A percentile compares a stretch with the other conserved stretches of the same genome.
phyloP scores from a whole-genome alignment of 2,329 filamentous ascomycete genomes.

The Talaromyces sp. region DNA sequence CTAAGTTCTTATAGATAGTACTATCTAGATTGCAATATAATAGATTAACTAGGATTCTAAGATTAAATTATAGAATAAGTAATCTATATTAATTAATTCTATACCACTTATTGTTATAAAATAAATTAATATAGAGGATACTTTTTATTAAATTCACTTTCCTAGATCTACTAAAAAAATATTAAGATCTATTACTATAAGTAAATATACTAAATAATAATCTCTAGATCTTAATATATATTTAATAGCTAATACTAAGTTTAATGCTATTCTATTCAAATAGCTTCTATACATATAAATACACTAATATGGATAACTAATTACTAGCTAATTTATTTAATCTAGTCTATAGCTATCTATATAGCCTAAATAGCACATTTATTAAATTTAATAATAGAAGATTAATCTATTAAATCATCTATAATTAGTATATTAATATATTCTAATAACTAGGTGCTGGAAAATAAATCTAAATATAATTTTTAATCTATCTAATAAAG shows the following conservation, averaged over 20 bases:
- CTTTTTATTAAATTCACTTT: background rate
- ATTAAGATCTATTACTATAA: conserved; percentile 18
- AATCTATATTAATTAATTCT: background rate
- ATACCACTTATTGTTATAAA: background rate
- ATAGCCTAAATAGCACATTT: background rate
- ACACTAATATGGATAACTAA: background rate
- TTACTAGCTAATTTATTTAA: background rate
- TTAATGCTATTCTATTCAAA: background rate
- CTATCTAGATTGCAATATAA: background rate
- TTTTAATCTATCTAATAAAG: background rate
- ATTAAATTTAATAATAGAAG: background rate
- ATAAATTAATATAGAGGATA: background rate
- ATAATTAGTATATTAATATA: background rate
- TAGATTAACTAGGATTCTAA: background rate
- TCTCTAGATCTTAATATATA: background rate
- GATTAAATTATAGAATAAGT: background rate
- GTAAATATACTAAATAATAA: background rate
- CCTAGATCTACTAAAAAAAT: conserved; percentile 17
- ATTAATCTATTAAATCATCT: background rate
- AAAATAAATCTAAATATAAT: background rate
- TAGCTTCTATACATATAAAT: background rate
- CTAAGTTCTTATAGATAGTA: background rate
- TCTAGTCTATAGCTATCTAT: background rate
- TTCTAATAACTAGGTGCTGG: background rate
- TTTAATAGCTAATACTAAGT: background rate